Evolutionary conservation across 345 rosid genomes (phyloP).

Genomic region (Hibiscus syriacus): DNA sequence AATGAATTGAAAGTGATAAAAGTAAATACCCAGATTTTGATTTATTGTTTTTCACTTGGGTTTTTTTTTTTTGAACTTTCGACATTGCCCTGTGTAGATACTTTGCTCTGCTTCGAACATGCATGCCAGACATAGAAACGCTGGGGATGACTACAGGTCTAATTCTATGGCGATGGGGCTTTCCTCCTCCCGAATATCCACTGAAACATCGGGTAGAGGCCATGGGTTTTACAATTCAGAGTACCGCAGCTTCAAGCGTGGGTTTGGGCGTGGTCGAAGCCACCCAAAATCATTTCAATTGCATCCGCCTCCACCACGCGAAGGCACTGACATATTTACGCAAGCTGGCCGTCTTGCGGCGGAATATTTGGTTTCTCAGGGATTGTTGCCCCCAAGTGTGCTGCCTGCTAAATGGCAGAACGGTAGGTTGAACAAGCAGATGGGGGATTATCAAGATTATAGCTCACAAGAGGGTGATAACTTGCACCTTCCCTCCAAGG

Average conservation of each 20-base stretch:
- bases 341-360: conserved; percentile 95
- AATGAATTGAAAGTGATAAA: neutral
- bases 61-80: neutral
- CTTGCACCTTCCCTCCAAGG: conserved; percentile 31
- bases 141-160: conserved; percentile 87
- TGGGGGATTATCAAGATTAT: conserved; percentile 45
- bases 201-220: conserved; percentile 64
- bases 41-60: neutral
- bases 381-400: conserved; percentile 47
- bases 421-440: conserved; percentile 54
- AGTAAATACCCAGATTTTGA: neutral
- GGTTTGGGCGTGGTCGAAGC: conserved; percentile 71
- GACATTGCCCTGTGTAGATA: neutral
- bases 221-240: conserved; percentile 74
- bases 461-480: conserved; percentile 58
- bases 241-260: conserved; percentile 61
- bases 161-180: conserved; percentile 57
- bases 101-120: conserved; percentile 27
- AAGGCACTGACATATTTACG: conserved; percentile 49
- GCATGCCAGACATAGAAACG: conserved; percentile 85
- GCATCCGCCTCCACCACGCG: conserved; percentile 47
- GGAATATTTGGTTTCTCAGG: conserved; percentile 86
- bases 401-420: conserved; percentile 76
- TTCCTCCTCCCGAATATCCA: conserved; percentile 48
- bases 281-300: conserved; percentile 54